phyloP scores from a whole-genome alignment of 73 alveolate species.

The Tetrahymena thermophila region DNA sequence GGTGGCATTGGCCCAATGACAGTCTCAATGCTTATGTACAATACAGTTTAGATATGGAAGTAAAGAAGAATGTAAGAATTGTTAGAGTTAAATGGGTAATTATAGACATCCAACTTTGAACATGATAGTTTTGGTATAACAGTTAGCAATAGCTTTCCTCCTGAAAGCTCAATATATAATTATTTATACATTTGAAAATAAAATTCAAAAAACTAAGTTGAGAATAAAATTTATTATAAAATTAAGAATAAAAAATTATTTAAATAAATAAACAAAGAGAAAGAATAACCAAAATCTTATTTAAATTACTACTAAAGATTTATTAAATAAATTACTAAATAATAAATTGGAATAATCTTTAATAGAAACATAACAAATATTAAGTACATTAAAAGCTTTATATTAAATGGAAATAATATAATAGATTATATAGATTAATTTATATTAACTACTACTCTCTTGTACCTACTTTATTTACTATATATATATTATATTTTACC shows the following conservation, averaged over 20 bases:
- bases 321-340: no score
- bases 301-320: neutral
- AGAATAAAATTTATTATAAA: no score
- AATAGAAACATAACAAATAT: no score
- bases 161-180: neutral
- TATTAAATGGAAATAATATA: no score
- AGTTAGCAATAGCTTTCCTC: neutral
- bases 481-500: neutral
- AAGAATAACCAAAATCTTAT: no score
- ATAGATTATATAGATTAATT: neutral
- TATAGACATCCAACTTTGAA: neutral
- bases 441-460: no score
- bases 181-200: neutral
- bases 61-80: neutral
- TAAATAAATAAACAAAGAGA: no score
- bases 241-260: neutral
- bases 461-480: neutral
- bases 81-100: neutral
- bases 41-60: neutral
- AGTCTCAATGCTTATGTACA: constrained; percentile 54
- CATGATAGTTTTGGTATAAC: neutral
- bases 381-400: neutral
- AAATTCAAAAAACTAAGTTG: neutral
- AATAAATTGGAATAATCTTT: no score
- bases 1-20: constrained; percentile 86